Evolutionary conservation across 768 basidiomycete species (phyloP), one percentile per base, ranked within the genome.

Genomic region (Rickenella mellea): DNA sequence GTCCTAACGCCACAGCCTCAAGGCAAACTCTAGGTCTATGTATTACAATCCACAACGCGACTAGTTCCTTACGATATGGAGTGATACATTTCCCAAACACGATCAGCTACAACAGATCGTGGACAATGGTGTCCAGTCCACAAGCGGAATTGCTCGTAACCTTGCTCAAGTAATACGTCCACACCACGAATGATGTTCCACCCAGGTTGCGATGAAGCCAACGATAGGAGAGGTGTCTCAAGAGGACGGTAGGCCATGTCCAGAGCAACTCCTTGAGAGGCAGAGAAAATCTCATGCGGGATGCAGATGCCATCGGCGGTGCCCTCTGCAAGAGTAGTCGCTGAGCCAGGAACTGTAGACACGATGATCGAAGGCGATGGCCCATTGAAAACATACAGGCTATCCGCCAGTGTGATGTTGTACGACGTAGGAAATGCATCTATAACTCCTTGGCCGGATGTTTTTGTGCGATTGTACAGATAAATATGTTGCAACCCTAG

Each of bases 231-330:
- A 0, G 92, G 82, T 11, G 94, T 98, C 51, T 78, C 72, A 3
- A 81, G 75, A 0, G 93, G 96, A 51, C 82, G 82, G 59, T 97
- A 98, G 15, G 93, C 91, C 83, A 96, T 86, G 52, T 99, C 96
- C 9, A 98, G 71, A 9, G 92, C 82, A 2, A 85, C 74, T 2
- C 79, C 79, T 1, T 82, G 83, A 7, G 56, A 60, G 47, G 73
- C 71, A 2, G 62, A 58, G 49, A 90, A 83, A 17, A 96, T 55
- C 10, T 67, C 62, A 6, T 50, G 43, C 2, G 84, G 71, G 10
- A 93, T 66, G 27, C 65, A 59, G 14, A 88, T 60, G 9, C 65
- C 61, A 15, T 58, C 57, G 14, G 28, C 11, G 6, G 49, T 43
- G 31, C 55, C 41, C 39, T 55, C 52, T 9, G 64, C 58, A 6